phyloP scores from a whole-genome alignment of 169 alveolate species.

The Cryptosporidium andersoni region DNA sequence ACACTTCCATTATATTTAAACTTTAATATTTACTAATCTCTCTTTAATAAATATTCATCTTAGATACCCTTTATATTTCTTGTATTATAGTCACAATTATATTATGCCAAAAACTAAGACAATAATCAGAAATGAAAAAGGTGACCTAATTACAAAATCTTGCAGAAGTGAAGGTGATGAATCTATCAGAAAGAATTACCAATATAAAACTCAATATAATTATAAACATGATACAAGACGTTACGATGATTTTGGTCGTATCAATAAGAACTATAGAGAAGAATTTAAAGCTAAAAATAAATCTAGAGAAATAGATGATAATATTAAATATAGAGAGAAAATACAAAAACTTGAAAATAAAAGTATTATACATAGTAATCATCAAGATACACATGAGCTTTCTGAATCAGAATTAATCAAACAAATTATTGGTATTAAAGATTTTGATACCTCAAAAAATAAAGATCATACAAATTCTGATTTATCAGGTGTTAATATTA shows the following conservation, averaged over 20 bases:
- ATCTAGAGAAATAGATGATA: background rate
- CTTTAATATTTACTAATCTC: too few relatives aligned
- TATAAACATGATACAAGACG: too few relatives aligned
- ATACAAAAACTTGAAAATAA: background rate
- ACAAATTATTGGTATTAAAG: constrained; percentile 83
- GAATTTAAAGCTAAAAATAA: background rate
- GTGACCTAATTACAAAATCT: too few relatives aligned
- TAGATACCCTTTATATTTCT: too few relatives aligned
- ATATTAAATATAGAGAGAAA: background rate
- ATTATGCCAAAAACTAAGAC: too few relatives aligned
- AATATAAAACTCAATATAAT: too few relatives aligned
- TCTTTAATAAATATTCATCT: too few relatives aligned
- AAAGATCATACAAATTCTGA: constrained; percentile 83
- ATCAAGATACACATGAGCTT: background rate
- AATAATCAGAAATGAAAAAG: too few relatives aligned
- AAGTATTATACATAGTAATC: background rate
- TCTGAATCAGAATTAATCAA: constrained; percentile 48
- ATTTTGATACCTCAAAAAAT: constrained; percentile 80
- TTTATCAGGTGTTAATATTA: constrained; percentile 83
- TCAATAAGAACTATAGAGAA: background rate
- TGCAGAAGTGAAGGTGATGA: too few relatives aligned
- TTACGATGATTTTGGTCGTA: constrained; percentile 45
- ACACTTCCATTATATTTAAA: too few relatives aligned
- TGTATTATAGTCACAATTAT: too few relatives aligned
- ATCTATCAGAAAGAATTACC: too few relatives aligned